phyloP scores from a whole-genome alignment of 352 stramenopile species.

The Pythium grandisporangium region DNA sequence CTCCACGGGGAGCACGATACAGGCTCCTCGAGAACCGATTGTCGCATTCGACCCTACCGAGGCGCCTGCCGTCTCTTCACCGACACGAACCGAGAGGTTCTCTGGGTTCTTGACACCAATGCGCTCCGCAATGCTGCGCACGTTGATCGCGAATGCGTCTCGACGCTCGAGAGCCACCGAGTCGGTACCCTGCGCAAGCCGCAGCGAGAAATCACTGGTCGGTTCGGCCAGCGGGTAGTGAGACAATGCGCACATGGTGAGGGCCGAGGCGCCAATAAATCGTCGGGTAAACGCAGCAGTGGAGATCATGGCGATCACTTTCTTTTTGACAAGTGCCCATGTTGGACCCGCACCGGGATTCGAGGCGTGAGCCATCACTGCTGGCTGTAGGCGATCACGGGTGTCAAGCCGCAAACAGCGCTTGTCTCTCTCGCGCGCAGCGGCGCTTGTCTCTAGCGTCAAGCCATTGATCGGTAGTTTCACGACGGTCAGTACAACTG shows the following conservation, averaged over 20 bases:
- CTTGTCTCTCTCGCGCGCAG: too few species aligned
- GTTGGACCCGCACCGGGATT: not conserved
- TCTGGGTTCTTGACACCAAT: conserved; percentile 64
- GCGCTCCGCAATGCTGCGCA: conserved; percentile 42
- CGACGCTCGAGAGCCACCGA: conserved; percentile 37
- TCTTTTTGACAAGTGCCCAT: conserved; percentile 18
- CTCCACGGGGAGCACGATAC: conserved; percentile 62
- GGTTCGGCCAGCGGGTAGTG: conserved; percentile 48
- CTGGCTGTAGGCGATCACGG: conserved; percentile 5
- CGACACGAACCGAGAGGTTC: conserved; percentile 55
- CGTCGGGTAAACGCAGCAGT: conserved; percentile 21
- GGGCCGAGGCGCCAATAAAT: conserved; percentile 20
- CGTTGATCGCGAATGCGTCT: conserved; percentile 57
- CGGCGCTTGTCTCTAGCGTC: conserved; percentile 15
- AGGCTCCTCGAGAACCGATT: conserved; percentile 38
- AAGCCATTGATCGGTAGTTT: too few species aligned
- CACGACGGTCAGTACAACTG: too few species aligned
- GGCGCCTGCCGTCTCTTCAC: conserved; percentile 44
- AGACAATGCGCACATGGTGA: conserved; percentile 30
- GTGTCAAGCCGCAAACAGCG: too few species aligned
- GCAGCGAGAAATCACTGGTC: conserved; percentile 47
- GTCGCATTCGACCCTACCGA: conserved; percentile 60
- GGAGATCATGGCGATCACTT: conserved; percentile 20
- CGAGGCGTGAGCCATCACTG: not conserved
- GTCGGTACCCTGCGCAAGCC: conserved; percentile 42